Conservation (phyloP, 1,284 basidiomycete genomes). For the Cryptococcus wingfieldii region DNA sequence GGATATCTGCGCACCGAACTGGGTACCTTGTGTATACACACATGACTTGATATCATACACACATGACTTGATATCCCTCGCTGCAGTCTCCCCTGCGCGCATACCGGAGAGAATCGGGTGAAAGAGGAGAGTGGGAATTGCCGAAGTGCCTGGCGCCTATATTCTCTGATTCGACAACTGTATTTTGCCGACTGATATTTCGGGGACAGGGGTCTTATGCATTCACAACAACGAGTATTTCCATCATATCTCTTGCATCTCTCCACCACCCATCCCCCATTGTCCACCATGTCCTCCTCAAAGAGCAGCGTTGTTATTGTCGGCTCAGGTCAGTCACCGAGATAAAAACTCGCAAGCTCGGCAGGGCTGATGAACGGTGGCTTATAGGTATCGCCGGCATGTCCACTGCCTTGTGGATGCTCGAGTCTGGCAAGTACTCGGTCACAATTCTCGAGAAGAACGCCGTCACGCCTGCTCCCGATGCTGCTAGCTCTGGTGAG, state of each 20-base stretch:
- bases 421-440: slow-evolving; percentile 42
- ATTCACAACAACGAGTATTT: not conserved
- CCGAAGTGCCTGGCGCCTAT: too few species aligned
- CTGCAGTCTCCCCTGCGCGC: too few species aligned
- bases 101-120: too few species aligned
- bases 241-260: not conserved
- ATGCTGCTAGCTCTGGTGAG: slow-evolving; percentile 48
- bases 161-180: too few species aligned
- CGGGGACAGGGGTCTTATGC: not conserved
- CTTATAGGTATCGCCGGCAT: slow-evolving; percentile 46
- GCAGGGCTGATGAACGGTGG: not conserved
- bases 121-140: too few species aligned
- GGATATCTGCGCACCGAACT: too few species aligned
- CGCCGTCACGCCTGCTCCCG: slow-evolving; percentile 42
- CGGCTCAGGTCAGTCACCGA: slow-evolving; percentile 18
- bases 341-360: too few species aligned
- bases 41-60: too few species aligned
- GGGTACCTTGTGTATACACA: too few species aligned
- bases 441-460: slow-evolving; percentile 48
- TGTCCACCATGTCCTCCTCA: not conserved
- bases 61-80: too few species aligned
- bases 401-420: slow-evolving; percentile 47
- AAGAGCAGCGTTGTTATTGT: slow-evolving; percentile 24
- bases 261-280: not conserved
- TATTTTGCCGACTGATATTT: too few species aligned